phyloP scores from a whole-genome alignment of 2,329 filamentous ascomycete genomes.

The Madurella mycetomatis region DNA sequence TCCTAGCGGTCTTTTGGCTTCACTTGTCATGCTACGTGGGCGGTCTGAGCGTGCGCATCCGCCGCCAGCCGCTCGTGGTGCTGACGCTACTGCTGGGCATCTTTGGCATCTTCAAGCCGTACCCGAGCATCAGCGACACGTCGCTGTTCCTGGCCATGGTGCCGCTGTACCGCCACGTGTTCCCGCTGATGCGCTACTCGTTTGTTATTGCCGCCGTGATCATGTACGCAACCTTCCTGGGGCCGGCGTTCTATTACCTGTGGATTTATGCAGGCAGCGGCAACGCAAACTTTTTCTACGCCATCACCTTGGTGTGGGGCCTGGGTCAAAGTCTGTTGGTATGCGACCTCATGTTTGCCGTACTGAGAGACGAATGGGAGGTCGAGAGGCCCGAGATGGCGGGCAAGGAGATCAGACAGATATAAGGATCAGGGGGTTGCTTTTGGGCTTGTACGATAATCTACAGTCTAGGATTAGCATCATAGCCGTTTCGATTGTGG shows the following conservation, averaged over 20 bases:
- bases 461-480: neutral
- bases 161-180: conserved; percentile 84
- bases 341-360: conserved; percentile 82
- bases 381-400: conserved; percentile 83
- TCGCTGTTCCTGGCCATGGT: conserved; percentile 80
- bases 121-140: conserved; percentile 87
- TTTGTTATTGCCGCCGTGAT: conserved; percentile 81
- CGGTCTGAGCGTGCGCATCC: conserved; percentile 76
- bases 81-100: conserved; percentile 81
- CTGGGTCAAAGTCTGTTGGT: conserved; percentile 81
- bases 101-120: conserved; percentile 94
- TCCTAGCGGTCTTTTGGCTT: conserved; percentile 96
- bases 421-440: conserved; percentile 34
- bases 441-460: neutral
- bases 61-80: conserved; percentile 81
- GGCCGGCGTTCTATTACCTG: conserved; percentile 91
- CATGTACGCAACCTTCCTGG: conserved; percentile 81
- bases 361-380: conserved; percentile 90
- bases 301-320: conserved; percentile 98
- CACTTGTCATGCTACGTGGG: conserved; percentile 88
- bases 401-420: conserved; percentile 82
- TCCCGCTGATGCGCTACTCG: conserved; percentile 88
- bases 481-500: too few species aligned
- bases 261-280: conserved; percentile 98
- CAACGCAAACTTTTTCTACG: conserved; percentile 99